Conservation (phyloP, 768 basidiomycete genomes). For the Mycena venus region DNA sequence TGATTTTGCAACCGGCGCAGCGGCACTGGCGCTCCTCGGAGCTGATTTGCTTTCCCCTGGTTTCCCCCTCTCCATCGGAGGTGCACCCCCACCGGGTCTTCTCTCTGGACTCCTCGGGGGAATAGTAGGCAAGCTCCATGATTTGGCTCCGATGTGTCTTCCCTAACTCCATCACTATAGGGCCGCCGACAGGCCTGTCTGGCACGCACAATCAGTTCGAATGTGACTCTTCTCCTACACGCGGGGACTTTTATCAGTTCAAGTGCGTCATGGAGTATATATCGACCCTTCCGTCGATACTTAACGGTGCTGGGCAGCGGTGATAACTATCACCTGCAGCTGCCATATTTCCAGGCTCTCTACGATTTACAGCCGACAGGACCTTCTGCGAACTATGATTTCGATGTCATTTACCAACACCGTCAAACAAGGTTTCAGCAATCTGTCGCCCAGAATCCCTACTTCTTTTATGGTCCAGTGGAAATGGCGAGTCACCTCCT, state of each 20-base stretch:
- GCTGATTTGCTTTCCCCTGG: too few species aligned
- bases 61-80: too few species aligned
- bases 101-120: too few species aligned
- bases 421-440: neutral
- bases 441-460: neutral
- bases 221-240: neutral
- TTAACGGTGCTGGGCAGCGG: neutral
- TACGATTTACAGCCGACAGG: neutral
- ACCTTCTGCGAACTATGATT: too few species aligned
- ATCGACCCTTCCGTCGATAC: neutral
- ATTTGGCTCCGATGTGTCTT: neutral
- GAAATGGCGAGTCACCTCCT: neutral
- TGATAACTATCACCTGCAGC: too few species aligned
- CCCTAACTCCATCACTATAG: too few species aligned
- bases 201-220: slow-evolving; percentile 3
- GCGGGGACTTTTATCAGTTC: too few species aligned
- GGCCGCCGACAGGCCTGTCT: neutral
- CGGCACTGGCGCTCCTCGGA: too few species aligned
- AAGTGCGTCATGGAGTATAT: too few species aligned
- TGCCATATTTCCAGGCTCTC: neutral
- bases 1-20: too few species aligned
- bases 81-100: too few species aligned
- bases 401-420: neutral
- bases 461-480: neutral
- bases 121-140: neutral